A percentile compares a stretch with the other conserved stretches of the same genome.
These are phyloP conservation scores for Helotiales sp. DNA, from an alignment of 2,329 filamentous ascomycete species.

Conservation along the genomic window DNA sequence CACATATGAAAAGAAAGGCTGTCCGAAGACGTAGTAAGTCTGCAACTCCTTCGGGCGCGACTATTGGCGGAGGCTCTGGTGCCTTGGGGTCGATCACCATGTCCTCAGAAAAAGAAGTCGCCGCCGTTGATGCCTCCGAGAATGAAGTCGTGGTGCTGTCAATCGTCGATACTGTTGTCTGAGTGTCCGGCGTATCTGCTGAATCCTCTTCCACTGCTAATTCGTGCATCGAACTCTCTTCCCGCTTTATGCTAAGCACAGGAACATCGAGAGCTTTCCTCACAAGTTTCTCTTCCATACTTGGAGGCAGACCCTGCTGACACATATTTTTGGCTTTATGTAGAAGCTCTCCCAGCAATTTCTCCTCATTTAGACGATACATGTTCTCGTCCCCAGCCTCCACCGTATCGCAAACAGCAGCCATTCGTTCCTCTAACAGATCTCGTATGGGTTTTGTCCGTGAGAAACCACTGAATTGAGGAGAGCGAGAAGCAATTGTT, in stretches of 20 bases:
- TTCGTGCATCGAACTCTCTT: slow-evolving; percentile 43
- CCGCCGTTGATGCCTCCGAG: slow-evolving; percentile 39
- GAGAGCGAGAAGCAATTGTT: slow-evolving; percentile 51
- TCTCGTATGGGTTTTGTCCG: slow-evolving; percentile 44
- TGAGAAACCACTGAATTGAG: slow-evolving; percentile 60
- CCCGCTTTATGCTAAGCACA: slow-evolving; percentile 65
- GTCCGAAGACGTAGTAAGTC: slow-evolving; percentile 49
- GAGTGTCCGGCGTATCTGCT: slow-evolving; percentile 35
- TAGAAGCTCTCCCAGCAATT: slow-evolving; percentile 65
- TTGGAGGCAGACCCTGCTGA: slow-evolving; percentile 66
- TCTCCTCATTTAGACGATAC: slow-evolving; percentile 76
- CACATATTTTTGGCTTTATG: slow-evolving; percentile 71
- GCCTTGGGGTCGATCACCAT: slow-evolving; percentile 16
- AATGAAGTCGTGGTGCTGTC: slow-evolving; percentile 39
- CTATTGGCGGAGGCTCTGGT: slow-evolving; percentile 24
- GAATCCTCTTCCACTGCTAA: slow-evolving; percentile 32
- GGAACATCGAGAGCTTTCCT: slow-evolving; percentile 74
- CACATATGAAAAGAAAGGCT: slow-evolving; percentile 48
- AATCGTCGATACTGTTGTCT: slow-evolving; percentile 31
- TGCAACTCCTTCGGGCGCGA: slow-evolving; percentile 38
- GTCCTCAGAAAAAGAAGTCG: slow-evolving; percentile 37
- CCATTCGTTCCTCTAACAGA: slow-evolving; percentile 65
- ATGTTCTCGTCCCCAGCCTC: slow-evolving; percentile 82
- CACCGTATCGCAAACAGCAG: slow-evolving; percentile 74
- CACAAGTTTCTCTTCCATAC: slow-evolving; percentile 85